phyloP scores from a whole-genome alignment of 2,329 filamentous ascomycete genomes.

The Monosporascus sp. region DNA sequence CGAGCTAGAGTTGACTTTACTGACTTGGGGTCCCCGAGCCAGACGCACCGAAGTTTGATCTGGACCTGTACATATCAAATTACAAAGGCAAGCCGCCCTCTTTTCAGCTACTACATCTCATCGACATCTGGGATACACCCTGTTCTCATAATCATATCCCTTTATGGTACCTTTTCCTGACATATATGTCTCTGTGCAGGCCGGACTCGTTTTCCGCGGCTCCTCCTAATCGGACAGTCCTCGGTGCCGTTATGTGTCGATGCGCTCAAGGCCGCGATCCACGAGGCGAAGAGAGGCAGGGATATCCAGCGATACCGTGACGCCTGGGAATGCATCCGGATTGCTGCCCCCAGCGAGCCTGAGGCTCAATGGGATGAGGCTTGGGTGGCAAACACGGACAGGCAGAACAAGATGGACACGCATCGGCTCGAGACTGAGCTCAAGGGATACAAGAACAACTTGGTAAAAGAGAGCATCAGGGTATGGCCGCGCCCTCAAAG shows the following conservation, averaged over 20 bases:
- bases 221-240: constrained; percentile 73
- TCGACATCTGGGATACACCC: not conserved
- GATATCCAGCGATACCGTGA: constrained; percentile 68
- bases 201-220: constrained; percentile 72
- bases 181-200: constrained; percentile 45
- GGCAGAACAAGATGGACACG: constrained; percentile 63
- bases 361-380: constrained; percentile 60
- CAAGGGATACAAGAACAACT: constrained; percentile 90
- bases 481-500: constrained; percentile 41
- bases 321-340: constrained; percentile 59
- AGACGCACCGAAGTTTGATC: constrained; percentile 83
- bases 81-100: constrained; percentile 64
- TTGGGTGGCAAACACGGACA: constrained; percentile 70
- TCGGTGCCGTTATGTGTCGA: constrained; percentile 73
- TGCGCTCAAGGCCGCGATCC: constrained; percentile 71
- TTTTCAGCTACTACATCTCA: not conserved
- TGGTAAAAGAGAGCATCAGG: constrained; percentile 94
- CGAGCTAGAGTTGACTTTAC: not conserved
- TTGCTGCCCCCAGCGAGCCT: constrained; percentile 59
- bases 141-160: not conserved
- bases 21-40: not conserved
- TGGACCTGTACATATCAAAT: constrained; percentile 85
- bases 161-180: constrained; percentile 2
- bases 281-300: constrained; percentile 68
- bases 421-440: constrained; percentile 77